Evolutionary conservation across 306 rosid species (phyloP).

Genomic region (Trichosanthes cucumerina): DNA sequence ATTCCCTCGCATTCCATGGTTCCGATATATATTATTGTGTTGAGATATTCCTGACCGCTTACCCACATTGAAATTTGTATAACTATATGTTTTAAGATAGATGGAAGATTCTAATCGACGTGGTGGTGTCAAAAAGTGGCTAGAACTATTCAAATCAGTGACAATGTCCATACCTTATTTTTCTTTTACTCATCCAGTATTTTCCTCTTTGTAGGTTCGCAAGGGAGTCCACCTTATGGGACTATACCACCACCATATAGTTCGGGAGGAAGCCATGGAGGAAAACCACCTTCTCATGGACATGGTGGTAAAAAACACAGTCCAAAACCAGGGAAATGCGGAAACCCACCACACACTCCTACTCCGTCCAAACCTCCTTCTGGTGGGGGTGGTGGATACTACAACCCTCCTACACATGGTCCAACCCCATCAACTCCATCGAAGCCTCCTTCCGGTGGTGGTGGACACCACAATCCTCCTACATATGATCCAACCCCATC

Average conservation of each 20-base stretch:
- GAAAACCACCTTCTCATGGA: constrained; percentile 23
- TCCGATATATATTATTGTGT: background rate
- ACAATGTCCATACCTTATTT: background rate
- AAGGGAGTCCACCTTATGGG: constrained; percentile 28
- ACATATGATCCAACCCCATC: constrained; percentile 9
- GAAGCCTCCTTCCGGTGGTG: constrained; percentile 9
- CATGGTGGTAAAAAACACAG: background rate
- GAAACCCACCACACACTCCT: constrained; percentile 6
- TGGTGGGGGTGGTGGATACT: constrained; percentile 20
- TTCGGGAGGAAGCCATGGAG: constrained; percentile 21
- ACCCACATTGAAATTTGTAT: background rate
- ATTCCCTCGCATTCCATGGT: background rate
- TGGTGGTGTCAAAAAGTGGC: background rate
- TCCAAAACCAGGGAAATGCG: constrained; percentile 4
- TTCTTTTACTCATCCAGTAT: background rate
- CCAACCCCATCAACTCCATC: constrained; percentile 11
- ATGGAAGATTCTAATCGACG: background rate
- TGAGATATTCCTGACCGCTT: background rate
- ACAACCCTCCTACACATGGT: background rate
- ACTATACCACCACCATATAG: constrained; percentile 24
- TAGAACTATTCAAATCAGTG: background rate
- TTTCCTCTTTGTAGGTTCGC: constrained; percentile 23
- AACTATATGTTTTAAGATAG: background rate
- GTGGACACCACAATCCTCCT: background rate
- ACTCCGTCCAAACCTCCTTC: constrained; percentile 5